phyloP scores from a whole-genome alignment of 345 rosid species.

The Turnera subulata region DNA sequence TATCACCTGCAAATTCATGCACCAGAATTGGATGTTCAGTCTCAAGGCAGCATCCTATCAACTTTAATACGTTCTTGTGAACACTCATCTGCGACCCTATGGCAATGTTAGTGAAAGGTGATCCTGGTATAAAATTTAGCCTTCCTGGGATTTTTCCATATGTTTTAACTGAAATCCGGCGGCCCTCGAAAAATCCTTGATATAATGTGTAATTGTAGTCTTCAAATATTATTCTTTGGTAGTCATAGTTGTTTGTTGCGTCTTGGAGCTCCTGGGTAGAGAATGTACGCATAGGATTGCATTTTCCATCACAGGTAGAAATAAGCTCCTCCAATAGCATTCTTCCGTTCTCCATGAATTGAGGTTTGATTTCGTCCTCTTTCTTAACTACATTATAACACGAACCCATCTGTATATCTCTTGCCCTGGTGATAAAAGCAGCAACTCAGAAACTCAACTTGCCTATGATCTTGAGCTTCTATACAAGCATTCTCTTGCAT shows the following conservation, averaged over 20 bases:
- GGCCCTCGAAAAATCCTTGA: neutral
- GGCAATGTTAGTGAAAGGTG: neutral
- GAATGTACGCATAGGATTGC: constrained; percentile 1
- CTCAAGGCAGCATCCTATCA: constrained; percentile 4
- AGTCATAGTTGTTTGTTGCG: neutral
- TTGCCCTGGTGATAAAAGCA: no score
- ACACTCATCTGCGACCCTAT: neutral
- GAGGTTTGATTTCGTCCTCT: no score
- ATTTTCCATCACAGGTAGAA: no score
- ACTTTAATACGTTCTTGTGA: constrained; percentile 1
- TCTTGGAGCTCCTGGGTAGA: neutral
- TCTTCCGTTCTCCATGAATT: neutral
- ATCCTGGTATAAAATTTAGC: neutral
- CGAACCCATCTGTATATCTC: no score
- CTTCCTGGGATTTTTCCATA: neutral
- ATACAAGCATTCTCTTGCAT: no score
- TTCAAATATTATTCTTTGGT: neutral
- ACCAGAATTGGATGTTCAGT: neutral
- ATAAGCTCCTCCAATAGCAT: neutral
- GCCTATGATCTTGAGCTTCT: no score
- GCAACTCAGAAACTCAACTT: no score
- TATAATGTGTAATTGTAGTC: neutral
- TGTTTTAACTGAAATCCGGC: neutral
- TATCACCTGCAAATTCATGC: constrained; percentile 1
- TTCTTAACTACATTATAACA: no score